Evolutionary conservation across 495 filamentous ascomycete genomes (phyloP).

Genomic region (Penicillium lividum): DNA sequence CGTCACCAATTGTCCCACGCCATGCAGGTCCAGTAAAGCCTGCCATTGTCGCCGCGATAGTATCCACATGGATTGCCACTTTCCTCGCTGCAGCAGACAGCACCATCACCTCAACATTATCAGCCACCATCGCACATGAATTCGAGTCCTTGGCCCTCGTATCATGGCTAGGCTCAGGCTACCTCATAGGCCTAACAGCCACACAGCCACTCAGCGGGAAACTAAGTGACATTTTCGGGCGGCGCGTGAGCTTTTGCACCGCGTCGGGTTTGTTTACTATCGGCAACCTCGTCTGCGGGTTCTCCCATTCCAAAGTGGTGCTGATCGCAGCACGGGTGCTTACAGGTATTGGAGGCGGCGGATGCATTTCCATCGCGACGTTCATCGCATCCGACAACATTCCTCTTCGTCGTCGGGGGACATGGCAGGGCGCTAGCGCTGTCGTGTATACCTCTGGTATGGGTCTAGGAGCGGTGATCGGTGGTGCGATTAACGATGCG

Average conservation of each 20-base stretch:
- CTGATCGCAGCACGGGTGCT: conserved; percentile 16
- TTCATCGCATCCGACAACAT: conserved; percentile 22
- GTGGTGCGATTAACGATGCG: conserved; percentile 15
- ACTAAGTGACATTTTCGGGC: conserved; percentile 24
- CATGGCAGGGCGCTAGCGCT: conserved; percentile 17
- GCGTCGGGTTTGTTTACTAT: conserved; percentile 17
- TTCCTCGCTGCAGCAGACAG: conserved; percentile 22
- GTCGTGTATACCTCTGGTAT: conserved; percentile 19
- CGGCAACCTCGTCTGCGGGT: conserved; percentile 17
- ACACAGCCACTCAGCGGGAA: conserved; percentile 24
- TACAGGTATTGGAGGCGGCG: conserved; percentile 20
- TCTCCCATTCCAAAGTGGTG: conserved; percentile 6
- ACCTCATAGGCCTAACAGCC: conserved; percentile 19
- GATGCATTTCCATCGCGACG: conserved; percentile 19
- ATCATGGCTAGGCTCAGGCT: conserved; percentile 23
- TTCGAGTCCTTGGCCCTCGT: conserved; percentile 17
- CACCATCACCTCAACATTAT: conserved; percentile 21
- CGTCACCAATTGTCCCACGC: conserved; percentile 4
- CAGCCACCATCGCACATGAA: conserved; percentile 18
- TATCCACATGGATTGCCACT: conserved; percentile 21
- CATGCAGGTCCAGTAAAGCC: neutral
- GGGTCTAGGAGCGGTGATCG: conserved; percentile 16
- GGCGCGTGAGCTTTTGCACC: conserved; percentile 13
- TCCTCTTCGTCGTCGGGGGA: conserved; percentile 12
- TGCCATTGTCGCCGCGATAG: conserved; percentile 9